These are phyloP conservation scores for Psilocybe tampanensis DNA, from an alignment of 768 basidiomycete genomes.

Conservation along the genomic window DNA sequence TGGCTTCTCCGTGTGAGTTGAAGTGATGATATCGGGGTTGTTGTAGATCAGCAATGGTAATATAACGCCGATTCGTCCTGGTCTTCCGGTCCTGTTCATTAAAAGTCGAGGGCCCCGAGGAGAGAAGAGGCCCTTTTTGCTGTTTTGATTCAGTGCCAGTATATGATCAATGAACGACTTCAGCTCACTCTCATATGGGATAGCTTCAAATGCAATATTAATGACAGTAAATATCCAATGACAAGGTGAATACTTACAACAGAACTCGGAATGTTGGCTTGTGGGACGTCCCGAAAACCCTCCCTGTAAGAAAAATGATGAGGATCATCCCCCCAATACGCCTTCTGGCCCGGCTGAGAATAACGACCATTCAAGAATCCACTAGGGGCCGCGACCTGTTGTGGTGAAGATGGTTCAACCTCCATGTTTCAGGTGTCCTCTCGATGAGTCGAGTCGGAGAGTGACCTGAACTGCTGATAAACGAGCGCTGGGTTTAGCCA, in stretches of 20 bases:
- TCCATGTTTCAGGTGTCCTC: constrained; percentile 11
- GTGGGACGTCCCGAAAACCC: not conserved
- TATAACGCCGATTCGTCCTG: not conserved
- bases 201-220: not conserved
- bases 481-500: not conserved
- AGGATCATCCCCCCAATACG: too few species aligned
- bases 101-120: too few species aligned
- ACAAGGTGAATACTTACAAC: not conserved
- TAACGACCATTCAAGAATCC: constrained; percentile 12
- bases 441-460: not conserved
- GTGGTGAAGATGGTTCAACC: constrained; percentile 1
- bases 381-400: not conserved
- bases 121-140: not conserved
- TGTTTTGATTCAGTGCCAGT: not conserved
- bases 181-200: not conserved
- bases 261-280: not conserved
- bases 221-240: not conserved
- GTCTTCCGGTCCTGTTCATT: not conserved
- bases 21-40: constrained; percentile 7
- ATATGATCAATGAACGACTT: not conserved
- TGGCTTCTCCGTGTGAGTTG: constrained; percentile 18
- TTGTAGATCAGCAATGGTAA: not conserved
- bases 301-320: not conserved
- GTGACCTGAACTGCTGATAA: not conserved
- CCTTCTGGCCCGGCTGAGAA: not conserved